Evolutionary conservation across 2,329 filamentous ascomycete genomes (phyloP), one percentile per base, ranked within the genome.

Genomic region (Sporothrix mexicana): DNA sequence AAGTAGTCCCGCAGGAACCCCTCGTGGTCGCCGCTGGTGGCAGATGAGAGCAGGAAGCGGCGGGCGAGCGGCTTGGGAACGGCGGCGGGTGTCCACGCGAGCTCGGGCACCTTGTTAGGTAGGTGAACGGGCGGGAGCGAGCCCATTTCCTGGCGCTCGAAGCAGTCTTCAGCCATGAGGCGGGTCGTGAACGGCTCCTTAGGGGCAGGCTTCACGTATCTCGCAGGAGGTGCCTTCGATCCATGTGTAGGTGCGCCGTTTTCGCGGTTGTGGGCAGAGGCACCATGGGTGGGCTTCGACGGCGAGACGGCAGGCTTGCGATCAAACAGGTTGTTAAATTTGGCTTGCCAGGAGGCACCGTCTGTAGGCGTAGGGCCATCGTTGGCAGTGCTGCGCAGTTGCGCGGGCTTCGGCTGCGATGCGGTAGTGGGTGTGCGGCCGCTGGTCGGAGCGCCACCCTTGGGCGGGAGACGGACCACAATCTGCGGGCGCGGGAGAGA

Each of bases 81-180:
- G 13, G 84, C 79, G 7, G 87, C 88, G 15, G 89, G 87, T 72
- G 86, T 84, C 90, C 91, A 93, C 17, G 89, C 87, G 49, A 87
- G 85, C 49, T 88, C 86, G 0, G 91, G 90, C 4, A 86, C 86
- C 72, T 86, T 86, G 64, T 86, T 84, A 8, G 92, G 92, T n/a
- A 94, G 82, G 71, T 87, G 88, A 30, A 94, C 89, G 25, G 88
- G 85, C 0, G 92, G 92, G n/a, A 93, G 82, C 8, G 92, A 94
- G 3, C 92, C 92, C 84, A 92, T 92, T 79, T 94, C 92, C 77
- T 93, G 91, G 78, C 94, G 91, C 78, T 93, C 92, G 76, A 95
- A 95, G 76, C 93, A 93, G 74, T 93, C 91, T 75, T 94, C 92
- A 6, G 92, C 91, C 82, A 93, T 91, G 66, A 89, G 89, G 78